A percentile compares a stretch with the other conserved stretches of the same genome.
These are phyloP conservation scores for Lecanoromycetidae sp. DNA, from an alignment of 2,329 filamentous ascomycete species.

Conservation along the genomic window DNA sequence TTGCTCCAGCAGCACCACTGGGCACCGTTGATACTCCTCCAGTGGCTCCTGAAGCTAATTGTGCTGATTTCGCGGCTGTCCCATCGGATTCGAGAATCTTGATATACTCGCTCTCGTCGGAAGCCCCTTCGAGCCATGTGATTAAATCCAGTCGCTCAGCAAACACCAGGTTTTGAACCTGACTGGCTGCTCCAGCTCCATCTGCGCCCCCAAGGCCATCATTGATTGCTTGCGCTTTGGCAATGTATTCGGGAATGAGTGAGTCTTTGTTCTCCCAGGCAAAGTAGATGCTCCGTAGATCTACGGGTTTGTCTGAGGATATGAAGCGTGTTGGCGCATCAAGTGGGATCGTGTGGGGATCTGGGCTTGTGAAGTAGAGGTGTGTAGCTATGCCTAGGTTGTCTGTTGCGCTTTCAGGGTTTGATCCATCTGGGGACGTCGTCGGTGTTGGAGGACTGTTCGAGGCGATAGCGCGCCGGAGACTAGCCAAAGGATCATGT, in stretches of 20 bases:
- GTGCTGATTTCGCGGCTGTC: conserved; percentile 33
- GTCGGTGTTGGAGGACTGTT: conserved; percentile 60
- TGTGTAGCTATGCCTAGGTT: conserved; percentile 65
- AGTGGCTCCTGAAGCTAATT: conserved; percentile 39
- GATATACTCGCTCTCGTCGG: conserved; percentile 86
- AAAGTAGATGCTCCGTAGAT: conserved; percentile 90
- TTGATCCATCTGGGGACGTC: conserved; percentile 54
- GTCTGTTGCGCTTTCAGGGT: conserved; percentile 35
- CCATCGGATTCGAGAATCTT: conserved; percentile 60
- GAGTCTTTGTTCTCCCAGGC: conserved; percentile 90
- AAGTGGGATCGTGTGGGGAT: conserved; percentile 53
- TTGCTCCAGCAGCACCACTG: conserved; percentile 28
- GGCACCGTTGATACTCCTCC: conserved; percentile 30
- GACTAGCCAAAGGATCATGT: conserved; percentile 65
- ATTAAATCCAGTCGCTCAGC: conserved; percentile 84
- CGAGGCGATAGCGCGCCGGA: conserved; percentile 70
- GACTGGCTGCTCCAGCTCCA: conserved; percentile 42
- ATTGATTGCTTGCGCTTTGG: conserved; percentile 67
- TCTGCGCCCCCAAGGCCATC: conserved; percentile 49
- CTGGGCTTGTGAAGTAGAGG: conserved; percentile 51
- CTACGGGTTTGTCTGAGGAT: conserved; percentile 60
- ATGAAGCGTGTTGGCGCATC: conserved; percentile 72
- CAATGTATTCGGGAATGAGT: conserved; percentile 82
- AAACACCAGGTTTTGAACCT: conserved; percentile 80
- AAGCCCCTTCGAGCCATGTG: conserved; percentile 83